phyloP scores from a whole-genome alignment of 306 rosid species.

The Ormosia semicastrata region DNA sequence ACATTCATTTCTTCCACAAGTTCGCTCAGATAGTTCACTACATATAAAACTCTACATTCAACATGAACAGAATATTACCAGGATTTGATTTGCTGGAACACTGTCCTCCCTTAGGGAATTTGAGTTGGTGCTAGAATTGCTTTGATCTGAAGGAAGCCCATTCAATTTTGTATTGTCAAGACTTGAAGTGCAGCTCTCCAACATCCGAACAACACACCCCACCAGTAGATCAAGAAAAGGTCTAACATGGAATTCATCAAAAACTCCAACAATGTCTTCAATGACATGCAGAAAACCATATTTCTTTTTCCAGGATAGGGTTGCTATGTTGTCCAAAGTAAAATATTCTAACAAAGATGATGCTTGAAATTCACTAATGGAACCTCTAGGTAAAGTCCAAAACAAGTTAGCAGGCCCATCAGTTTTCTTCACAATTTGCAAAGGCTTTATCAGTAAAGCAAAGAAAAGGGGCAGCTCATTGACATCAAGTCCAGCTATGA shows the following conservation, averaged over 20 bases:
- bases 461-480: conserved; percentile 87
- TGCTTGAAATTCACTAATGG: conserved; percentile 48
- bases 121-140: conserved; percentile 6
- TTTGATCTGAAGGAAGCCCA: conserved; percentile 39
- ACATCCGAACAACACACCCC: conserved; percentile 86
- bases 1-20: not conserved
- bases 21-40: not conserved
- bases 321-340: conserved; percentile 53
- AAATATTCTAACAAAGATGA: conserved; percentile 61
- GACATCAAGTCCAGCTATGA: conserved; percentile 77
- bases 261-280: conserved; percentile 79
- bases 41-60: not conserved
- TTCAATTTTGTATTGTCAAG: conserved; percentile 45
- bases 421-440: conserved; percentile 57
- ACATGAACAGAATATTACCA: conserved; percentile 50
- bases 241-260: conserved; percentile 70
- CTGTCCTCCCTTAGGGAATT: conserved; percentile 29
- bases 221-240: conserved; percentile 78
- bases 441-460: conserved; percentile 71
- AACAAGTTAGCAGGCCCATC: conserved; percentile 65
- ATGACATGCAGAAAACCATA: conserved; percentile 85
- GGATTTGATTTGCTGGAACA: conserved; percentile 27
- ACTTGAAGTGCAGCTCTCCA: conserved; percentile 71
- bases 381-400: conserved; percentile 50
- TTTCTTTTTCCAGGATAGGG: conserved; percentile 79